Evolutionary conservation across 441 rosid species (phyloP).

Genomic region (Eruca vesicaria): DNA sequence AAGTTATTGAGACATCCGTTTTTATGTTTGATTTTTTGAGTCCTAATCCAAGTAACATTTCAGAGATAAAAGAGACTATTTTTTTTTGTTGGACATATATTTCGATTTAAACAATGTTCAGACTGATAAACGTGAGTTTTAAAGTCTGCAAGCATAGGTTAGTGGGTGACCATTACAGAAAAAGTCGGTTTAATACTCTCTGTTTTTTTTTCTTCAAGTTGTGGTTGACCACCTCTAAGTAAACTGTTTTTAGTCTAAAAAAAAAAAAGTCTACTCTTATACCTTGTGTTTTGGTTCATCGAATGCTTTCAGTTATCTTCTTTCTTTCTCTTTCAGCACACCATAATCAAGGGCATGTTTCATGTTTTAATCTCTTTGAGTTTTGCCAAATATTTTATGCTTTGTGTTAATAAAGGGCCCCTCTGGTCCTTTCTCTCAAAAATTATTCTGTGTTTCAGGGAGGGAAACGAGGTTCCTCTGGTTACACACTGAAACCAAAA

Average conservation of each 20-base stretch:
- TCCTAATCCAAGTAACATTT: too few relatives aligned
- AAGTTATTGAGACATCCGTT: too few relatives aligned
- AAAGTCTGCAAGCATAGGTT: not conserved
- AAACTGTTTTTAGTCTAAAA: too few relatives aligned
- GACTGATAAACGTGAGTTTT: not conserved
- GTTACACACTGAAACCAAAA: not conserved
- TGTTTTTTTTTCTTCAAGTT: too few relatives aligned
- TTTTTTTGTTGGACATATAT: too few relatives aligned
- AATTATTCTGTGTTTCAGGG: not conserved
- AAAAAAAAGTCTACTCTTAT: too few relatives aligned
- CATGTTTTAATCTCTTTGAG: not conserved
- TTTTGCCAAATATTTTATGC: not conserved
- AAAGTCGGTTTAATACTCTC: not conserved
- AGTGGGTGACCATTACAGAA: not conserved
- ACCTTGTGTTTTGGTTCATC: too few relatives aligned
- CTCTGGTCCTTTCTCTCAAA: not conserved
- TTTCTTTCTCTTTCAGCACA: not conserved
- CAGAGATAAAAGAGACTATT: too few relatives aligned
- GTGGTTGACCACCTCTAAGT: too few relatives aligned
- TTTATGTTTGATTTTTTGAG: too few relatives aligned
- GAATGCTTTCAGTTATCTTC: too few relatives aligned
- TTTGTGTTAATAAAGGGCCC: not conserved
- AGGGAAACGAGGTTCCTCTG: not conserved
- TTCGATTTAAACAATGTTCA: not conserved
- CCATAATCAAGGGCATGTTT: not conserved